Evolutionary conservation across 148 eudicot genomes (phyloP), one percentile per base, ranked within the genome.

Genomic region (Vaccinium macrocarpon): DNA sequence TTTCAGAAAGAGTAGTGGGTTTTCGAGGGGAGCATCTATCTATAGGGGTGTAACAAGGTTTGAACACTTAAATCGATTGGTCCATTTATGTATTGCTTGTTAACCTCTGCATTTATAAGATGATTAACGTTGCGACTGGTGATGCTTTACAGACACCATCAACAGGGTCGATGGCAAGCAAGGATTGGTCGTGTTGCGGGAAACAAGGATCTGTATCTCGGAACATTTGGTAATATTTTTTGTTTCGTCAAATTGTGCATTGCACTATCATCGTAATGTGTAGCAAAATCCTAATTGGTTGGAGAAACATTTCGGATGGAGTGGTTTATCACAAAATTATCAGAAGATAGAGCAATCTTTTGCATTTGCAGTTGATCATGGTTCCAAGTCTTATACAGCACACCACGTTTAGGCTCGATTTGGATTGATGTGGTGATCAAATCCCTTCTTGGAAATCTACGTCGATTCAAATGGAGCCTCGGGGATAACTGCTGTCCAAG

Each of bases 111-210:
- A 1, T 79, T 18, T 35, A 55, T 55, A 55, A 16, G 35, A 23
- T 59, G 48, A 18, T 49, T 80, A 59, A 59, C 12, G 11, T 59
- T 5, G n/a, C 19, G 23, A 55, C 12, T 79, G 23, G 51, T 57
- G 19, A 19, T 79, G 73, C 62, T 74, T 50, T 84, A 82, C 88
- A 95, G 98, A 90, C 99, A 97, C 88, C 99, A 97, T 83, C 99
- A 97, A 83, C 99, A 97, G 90, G 99, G 99, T 25, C 91, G 99
- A 16, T 97, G 99, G 99, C 99, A 97, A 86, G 99, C 99, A 73
- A 93, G 99, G 80, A 97, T 97, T 38, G 99, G 99, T 70, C 99
- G 99, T 79, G 99, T 97, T 73, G 99, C 99, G 4, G 99, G 99
- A 72, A 97, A 97, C 81, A 97, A 97, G 84, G 99, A 97, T 87